Evolutionary conservation across 768 basidiomycete species (phyloP).

Genomic region (Agaricus sinodeliciosus): DNA sequence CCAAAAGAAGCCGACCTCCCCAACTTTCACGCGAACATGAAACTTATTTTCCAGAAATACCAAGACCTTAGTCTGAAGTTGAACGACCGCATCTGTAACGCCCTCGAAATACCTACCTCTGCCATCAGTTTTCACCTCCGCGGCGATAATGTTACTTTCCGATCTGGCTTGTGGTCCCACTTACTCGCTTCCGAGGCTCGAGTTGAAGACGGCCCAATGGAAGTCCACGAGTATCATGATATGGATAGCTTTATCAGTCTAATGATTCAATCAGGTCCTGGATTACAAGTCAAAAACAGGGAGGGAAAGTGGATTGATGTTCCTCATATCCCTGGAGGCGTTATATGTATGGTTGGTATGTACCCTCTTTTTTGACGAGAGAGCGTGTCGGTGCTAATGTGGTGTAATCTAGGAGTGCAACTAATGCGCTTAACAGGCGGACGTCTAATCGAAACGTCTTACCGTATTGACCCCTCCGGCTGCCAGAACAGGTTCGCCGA

Average conservation of each 20-base stretch:
- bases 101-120: background rate
- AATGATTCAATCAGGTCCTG: background rate
- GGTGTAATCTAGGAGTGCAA: background rate
- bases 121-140: background rate
- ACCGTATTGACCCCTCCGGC: background rate
- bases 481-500: background rate
- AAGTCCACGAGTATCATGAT: background rate
- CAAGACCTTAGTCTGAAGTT: background rate
- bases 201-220: background rate
- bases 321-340: background rate
- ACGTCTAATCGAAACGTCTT: background rate
- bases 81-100: background rate
- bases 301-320: slow-evolving; percentile 1
- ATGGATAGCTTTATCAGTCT: slow-evolving; percentile 3
- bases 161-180: slow-evolving; percentile 3
- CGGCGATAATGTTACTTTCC: background rate
- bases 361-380: background rate
- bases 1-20: slow-evolving; percentile 1
- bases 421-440: slow-evolving; percentile 4
- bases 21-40: background rate
- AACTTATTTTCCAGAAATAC: background rate
- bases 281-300: slow-evolving; percentile 3
- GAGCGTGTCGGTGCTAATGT: background rate
- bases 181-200: background rate
- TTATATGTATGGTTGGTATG: slow-evolving; percentile 2